These are phyloP conservation scores for Sporobolomyces roseus DNA, from an alignment of 768 basidiomycete species.

Conservation along the genomic window DNA sequence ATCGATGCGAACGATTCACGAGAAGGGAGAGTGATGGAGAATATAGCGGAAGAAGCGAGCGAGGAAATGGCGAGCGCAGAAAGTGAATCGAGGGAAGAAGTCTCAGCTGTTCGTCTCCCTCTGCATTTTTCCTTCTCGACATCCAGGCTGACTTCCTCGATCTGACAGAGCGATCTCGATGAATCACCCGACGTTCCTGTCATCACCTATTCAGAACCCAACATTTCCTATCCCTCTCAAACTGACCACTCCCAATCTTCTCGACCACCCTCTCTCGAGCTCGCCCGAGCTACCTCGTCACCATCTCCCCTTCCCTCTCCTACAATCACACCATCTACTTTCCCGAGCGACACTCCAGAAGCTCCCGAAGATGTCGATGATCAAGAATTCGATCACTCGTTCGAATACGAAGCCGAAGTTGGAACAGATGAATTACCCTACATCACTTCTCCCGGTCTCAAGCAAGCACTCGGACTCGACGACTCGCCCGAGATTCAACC, in stretches of 20 bases:
- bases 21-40: neutral
- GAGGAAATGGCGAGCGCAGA: neutral
- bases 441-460: neutral
- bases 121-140: neutral
- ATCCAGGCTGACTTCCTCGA: neutral
- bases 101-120: neutral
- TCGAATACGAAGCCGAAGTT: neutral
- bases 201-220: neutral
- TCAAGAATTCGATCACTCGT: neutral
- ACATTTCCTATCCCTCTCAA: neutral
- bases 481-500: conserved; percentile 7
- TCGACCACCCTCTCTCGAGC: neutral
- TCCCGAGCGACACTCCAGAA: neutral
- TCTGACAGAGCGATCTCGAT: neutral
- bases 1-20: conserved; percentile 1
- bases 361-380: neutral
- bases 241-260: neutral
- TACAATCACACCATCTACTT: conserved; percentile 1
- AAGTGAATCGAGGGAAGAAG: no score
- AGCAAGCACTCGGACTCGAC: neutral
- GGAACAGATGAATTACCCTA: neutral
- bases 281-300: neutral
- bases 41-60: neutral
- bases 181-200: neutral
- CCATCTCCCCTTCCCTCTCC: conserved; percentile 16